These are phyloP conservation scores for Brassica hybrid DNA, from an alignment of 441 rosid species.

Conservation along the genomic window DNA sequence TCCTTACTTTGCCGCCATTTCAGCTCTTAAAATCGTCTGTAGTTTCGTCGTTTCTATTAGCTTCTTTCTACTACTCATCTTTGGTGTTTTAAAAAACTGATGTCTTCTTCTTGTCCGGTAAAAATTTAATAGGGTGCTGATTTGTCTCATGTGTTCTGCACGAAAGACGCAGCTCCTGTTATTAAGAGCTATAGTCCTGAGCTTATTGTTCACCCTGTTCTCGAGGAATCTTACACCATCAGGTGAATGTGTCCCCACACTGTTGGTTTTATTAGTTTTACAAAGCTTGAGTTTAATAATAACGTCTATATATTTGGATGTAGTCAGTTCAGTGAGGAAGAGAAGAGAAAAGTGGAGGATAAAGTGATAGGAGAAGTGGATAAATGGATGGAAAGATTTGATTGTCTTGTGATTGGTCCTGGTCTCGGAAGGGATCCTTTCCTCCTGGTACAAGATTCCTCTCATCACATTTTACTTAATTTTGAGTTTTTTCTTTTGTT, in stretches of 20 bases:
- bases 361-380: slow-evolving; percentile 77
- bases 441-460: slow-evolving; percentile 63
- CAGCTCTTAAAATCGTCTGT: not conserved
- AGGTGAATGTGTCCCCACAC: not conserved
- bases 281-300: not conserved
- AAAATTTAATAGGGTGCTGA: not conserved
- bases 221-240: slow-evolving; percentile 6
- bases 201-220: slow-evolving; percentile 1
- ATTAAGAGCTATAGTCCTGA: slow-evolving; percentile 2
- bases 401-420: slow-evolving; percentile 95
- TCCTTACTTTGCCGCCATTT: not conserved
- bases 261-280: not conserved
- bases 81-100: not conserved
- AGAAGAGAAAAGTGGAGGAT: slow-evolving; percentile 46
- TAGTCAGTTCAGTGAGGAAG: slow-evolving; percentile 60
- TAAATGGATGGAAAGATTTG: slow-evolving; percentile 96
- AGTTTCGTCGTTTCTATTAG: not conserved
- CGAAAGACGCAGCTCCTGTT: not conserved
- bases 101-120: not conserved
- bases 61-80: not conserved
- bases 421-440: slow-evolving; percentile 98
- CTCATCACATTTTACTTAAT: slow-evolving; percentile 14
- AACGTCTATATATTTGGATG: not conserved
- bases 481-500: not conserved
- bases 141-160: not conserved